Evolutionary conservation across 2,329 filamentous ascomycete genomes (phyloP), one percentile per base, ranked within the genome.

Genomic region (Piedraia hortae): DNA sequence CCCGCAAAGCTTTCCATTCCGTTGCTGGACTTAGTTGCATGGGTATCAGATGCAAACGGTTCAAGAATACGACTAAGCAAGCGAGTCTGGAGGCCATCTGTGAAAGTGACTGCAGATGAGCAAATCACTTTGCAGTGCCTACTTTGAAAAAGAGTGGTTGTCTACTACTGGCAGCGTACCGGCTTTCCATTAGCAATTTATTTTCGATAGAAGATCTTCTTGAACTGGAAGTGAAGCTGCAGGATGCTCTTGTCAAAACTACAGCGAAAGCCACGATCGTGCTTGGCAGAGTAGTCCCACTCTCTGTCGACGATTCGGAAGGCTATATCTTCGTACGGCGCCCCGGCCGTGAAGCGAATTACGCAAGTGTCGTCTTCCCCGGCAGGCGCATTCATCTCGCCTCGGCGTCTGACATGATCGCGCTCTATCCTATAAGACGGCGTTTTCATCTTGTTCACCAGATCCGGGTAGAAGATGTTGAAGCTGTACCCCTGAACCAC

Each of bases 401-500:
- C 85, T 27, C 75, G 63, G 42, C 73, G 71, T 26, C 85, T 60
- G 9, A 85, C 85, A 38, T 85, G 67, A 47, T 93, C 85, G 18
- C 85, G 69, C 39, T 91, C 75, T 33, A 97, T 93, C 42, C 75
- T 75, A 50, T 88, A 97, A 0, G 80, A 93, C 6, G 85, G 85
- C 2, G 85, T 80, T 46, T 80, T 90, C 14, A 69, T 64, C 14
- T 22, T 89, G 51, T 93, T 80, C 37, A 93, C 77, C 14, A 97
- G 62, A 35, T 97, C 85, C 0, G 85, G 85, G 41, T 97, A 97
- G 49, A 97, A 97, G 22, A 97, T 82, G 50, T 97, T 93, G 58
- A 97, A 97, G 45, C 89, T 91, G 56, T 97, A 97, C 25, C 85
- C 85, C 44, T 97, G 85, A 6, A 97, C 85, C 4, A 97, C 82